Evolutionary conservation across 1,284 basidiomycete species (phyloP).

Genomic region (Melanopsichium pennsylvanicum): DNA sequence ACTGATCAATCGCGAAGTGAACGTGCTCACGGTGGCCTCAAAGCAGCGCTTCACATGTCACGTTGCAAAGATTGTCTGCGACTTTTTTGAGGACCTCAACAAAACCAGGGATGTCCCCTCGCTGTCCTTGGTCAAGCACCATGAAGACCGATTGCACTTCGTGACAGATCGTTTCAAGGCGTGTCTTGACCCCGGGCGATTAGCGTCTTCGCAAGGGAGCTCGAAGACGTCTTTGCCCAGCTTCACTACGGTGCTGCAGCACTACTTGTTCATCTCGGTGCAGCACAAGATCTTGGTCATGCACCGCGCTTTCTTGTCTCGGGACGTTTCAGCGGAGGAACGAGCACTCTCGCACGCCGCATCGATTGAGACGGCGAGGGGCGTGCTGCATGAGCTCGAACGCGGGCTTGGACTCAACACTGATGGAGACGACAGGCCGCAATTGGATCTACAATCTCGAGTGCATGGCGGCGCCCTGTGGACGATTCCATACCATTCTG

Average conservation of each 20-base stretch:
- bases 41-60: conserved; percentile 49
- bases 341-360: conserved; percentile 33
- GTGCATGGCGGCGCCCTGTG: conserved; percentile 46
- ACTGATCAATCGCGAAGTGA: conserved; percentile 37
- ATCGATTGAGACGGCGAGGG: conserved; percentile 45
- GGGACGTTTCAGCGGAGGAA: conserved; percentile 29
- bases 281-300: conserved; percentile 50
- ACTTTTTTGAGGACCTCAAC: conserved; percentile 48
- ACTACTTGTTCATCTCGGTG: conserved; percentile 49
- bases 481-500: conserved; percentile 51
- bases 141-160: conserved; percentile 37
- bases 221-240: conserved; percentile 19
- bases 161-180: conserved; percentile 44
- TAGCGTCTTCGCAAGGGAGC: conserved; percentile 8
- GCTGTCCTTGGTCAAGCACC: conserved; percentile 33
- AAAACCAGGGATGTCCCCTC: conserved; percentile 25
- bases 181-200: conserved; percentile 19
- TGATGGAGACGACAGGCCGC: conserved; percentile 30
- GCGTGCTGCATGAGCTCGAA: conserved; percentile 39
- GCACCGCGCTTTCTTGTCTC: conserved; percentile 48
- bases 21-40: conserved; percentile 42
- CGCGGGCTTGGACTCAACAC: conserved; percentile 32
- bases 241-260: conserved; percentile 40
- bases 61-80: conserved; percentile 46
- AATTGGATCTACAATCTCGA: conserved; percentile 39